Conservation (phyloP, 164 flowering plant genomes). For the Pachysandra terminalis region DNA sequence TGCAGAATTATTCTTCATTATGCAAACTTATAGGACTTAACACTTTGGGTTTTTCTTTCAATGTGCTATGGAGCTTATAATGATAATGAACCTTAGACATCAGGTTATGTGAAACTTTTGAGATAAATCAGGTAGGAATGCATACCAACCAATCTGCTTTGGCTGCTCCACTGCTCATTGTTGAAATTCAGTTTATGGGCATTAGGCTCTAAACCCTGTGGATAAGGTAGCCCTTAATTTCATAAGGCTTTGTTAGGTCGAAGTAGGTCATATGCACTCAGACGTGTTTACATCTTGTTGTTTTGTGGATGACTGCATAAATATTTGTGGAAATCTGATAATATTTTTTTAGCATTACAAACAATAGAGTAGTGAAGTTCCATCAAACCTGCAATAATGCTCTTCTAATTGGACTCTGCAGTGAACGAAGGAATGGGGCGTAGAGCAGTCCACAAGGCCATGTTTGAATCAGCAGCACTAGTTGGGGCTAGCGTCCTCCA, state of each 20-base stretch:
- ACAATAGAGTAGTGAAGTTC: neutral
- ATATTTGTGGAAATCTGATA: neutral
- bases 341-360: neutral
- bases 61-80: neutral
- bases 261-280: too few relatives aligned
- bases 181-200: neutral
- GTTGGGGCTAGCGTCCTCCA: slow-evolving; percentile 81
- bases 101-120: neutral
- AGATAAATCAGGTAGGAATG: neutral
- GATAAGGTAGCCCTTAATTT: too few relatives aligned
- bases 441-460: slow-evolving; percentile 82
- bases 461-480: slow-evolving; percentile 77
- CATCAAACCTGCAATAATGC: neutral
- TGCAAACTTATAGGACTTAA: neutral
- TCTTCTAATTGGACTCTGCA: slow-evolving; percentile 29
- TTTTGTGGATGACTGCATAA: too few relatives aligned
- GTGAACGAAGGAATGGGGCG: slow-evolving; percentile 88
- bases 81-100: neutral
- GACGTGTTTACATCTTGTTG: too few relatives aligned
- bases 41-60: neutral
- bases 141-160: neutral
- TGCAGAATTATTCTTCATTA: neutral
- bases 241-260: too few relatives aligned
- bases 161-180: neutral
- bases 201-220: too few relatives aligned